Conservation (phyloP, 2,329 filamentous ascomycete genomes). For the Eutypa lata region DNA sequence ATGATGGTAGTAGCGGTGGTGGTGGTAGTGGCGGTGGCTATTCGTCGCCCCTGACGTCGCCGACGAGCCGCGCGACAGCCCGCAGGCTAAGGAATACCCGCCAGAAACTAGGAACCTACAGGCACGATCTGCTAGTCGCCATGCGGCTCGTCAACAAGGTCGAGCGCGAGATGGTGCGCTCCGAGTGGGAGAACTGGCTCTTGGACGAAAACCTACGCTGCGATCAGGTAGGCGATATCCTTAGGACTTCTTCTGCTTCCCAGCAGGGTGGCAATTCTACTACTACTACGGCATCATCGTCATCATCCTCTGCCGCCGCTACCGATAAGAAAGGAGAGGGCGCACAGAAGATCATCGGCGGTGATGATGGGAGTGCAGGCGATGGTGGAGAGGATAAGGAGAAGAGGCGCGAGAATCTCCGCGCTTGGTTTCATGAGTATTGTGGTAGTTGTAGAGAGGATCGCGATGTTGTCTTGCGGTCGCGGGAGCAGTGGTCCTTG, state of each 20-base stretch:
- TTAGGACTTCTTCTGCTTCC: constrained; percentile 30
- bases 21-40: not conserved
- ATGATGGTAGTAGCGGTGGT: constrained; percentile 42
- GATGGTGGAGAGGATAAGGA: constrained; percentile 9
- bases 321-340: constrained; percentile 12
- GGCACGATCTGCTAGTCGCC: constrained; percentile 87
- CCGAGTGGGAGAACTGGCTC: constrained; percentile 94
- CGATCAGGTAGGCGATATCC: constrained; percentile 52
- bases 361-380: constrained; percentile 16
- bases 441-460: constrained; percentile 55
- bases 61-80: constrained; percentile 52
- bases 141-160: constrained; percentile 87
- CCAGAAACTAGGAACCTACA: constrained; percentile 76
- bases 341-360: constrained; percentile 29
- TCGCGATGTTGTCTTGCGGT: constrained; percentile 25
- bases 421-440: constrained; percentile 50
- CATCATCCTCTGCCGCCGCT: constrained; percentile 3
- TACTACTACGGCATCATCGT: constrained; percentile 5
- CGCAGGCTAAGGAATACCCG: constrained; percentile 73
- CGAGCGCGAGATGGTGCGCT: constrained; percentile 78
- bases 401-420: constrained; percentile 29
- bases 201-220: constrained; percentile 75
- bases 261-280: constrained; percentile 35
- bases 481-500: constrained; percentile 20
- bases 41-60: constrained; percentile 25